Conservation (phyloP, 495 filamentous ascomycete species). For the Penicillium silybi region DNA sequence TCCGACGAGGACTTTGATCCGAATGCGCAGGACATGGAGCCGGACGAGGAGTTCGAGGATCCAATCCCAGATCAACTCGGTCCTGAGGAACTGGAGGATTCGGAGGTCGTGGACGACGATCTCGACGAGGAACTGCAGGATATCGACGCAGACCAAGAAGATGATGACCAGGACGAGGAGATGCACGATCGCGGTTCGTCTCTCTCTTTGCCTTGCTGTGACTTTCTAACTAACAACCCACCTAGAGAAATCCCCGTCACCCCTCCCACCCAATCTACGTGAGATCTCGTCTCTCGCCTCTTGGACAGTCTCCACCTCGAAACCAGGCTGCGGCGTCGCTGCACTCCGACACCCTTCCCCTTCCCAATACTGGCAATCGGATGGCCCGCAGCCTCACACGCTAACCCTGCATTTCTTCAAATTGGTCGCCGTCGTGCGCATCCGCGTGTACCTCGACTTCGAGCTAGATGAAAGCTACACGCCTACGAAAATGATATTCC, state of each 20-base stretch:
- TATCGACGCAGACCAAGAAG: conserved; percentile 34
- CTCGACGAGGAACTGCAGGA: conserved; percentile 39
- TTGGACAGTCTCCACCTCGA: conserved; percentile 86
- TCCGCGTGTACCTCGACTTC: conserved; percentile 88
- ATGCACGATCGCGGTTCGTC: conserved; percentile 38
- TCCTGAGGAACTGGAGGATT: conserved; percentile 14
- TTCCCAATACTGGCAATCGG: conserved; percentile 89
- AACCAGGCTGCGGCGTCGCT: conserved; percentile 84
- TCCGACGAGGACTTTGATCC: conserved; percentile 18
- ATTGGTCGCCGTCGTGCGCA: conserved; percentile 74
- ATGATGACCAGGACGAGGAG: conserved; percentile 37
- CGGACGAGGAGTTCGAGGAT: conserved; percentile 5
- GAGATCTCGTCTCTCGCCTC: conserved; percentile 94
- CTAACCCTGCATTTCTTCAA: conserved; percentile 95
- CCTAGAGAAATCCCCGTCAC: conserved; percentile 35
- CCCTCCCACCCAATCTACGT: conserved; percentile 54
- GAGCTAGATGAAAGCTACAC: conserved; percentile 92
- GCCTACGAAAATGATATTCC: conserved; percentile 84
- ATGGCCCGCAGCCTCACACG: conserved; percentile 93
- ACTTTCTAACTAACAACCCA: not conserved
- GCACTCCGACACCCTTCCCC: conserved; percentile 79
- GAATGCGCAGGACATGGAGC: conserved; percentile 6
- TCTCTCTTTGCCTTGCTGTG: not conserved
- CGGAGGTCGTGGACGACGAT: conserved; percentile 31
- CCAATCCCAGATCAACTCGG: conserved; percentile 13